Conservation (phyloP, 2,329 filamentous ascomycete genomes). For the Cryoendolithus antarcticus region DNA sequence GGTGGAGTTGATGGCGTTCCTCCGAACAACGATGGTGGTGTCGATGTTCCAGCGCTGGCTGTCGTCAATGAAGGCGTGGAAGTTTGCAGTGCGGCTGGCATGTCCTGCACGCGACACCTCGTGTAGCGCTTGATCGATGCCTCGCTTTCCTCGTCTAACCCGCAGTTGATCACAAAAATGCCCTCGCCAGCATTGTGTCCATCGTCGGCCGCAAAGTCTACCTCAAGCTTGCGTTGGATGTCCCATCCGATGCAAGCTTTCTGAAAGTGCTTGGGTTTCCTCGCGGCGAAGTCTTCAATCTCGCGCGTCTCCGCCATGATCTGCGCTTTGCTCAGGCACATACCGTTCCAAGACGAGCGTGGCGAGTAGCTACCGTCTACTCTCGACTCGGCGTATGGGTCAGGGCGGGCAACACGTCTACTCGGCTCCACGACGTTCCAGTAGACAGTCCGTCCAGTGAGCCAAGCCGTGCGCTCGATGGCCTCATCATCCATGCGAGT, state of each 20-base stretch:
- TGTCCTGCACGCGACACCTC: constrained; percentile 36
- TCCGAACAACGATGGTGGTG: constrained; percentile 40
- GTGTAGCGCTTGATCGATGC: constrained; percentile 46
- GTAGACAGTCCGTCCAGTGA: constrained; percentile 60
- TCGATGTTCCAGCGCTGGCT: constrained; percentile 13
- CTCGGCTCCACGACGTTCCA: constrained; percentile 76
- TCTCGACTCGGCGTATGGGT: constrained; percentile 58
- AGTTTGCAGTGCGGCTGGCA: constrained; percentile 3
- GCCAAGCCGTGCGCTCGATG: constrained; percentile 60
- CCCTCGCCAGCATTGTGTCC: constrained; percentile 63
- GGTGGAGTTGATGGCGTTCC: constrained; percentile 22
- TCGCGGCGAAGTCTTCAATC: constrained; percentile 62
- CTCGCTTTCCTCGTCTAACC: constrained; percentile 46
- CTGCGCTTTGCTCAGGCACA: constrained; percentile 59
- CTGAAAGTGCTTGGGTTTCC: constrained; percentile 66
- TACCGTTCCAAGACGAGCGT: constrained; percentile 60
- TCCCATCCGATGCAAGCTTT: constrained; percentile 77
- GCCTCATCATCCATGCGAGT: constrained; percentile 38
- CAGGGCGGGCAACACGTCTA: constrained; percentile 55
- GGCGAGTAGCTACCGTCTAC: constrained; percentile 66
- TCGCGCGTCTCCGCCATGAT: constrained; percentile 65
- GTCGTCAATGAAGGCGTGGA: constrained; percentile 17
- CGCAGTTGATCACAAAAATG: constrained; percentile 62
- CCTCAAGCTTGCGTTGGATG: constrained; percentile 72
- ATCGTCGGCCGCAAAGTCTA: constrained; percentile 80